Conservation (phyloP, 257 asterid genomes). For the Solanum medicagineum region DNA sequence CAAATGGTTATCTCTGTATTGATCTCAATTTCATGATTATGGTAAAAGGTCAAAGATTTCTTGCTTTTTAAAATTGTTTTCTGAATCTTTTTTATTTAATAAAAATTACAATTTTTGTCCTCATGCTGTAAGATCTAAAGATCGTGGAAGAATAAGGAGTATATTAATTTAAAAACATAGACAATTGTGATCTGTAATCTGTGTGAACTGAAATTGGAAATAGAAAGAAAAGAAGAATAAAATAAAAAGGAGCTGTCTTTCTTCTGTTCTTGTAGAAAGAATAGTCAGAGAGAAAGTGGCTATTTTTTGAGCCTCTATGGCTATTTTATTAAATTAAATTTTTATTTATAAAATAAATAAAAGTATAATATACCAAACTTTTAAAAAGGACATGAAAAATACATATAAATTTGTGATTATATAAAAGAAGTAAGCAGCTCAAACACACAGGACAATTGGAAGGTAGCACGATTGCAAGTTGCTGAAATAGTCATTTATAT, state of each 20-base stretch:
- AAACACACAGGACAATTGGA: no score
- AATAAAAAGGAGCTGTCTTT: not conserved
- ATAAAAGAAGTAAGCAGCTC: not conserved
- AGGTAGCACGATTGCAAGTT: no score
- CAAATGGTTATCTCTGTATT: conserved; percentile 5
- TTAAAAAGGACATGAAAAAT: not conserved
- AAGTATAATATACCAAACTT: not conserved
- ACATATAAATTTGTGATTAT: not conserved
- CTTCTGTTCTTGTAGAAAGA: not conserved
- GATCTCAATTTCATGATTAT: conserved; percentile 3
- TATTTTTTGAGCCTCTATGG: not conserved
- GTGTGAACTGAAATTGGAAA: not conserved
- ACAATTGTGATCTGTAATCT: not conserved
- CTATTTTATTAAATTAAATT: not conserved
- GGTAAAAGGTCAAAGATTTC: not conserved
- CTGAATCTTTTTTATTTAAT: not conserved
- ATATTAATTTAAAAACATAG: not conserved
- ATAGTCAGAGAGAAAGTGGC: not conserved
- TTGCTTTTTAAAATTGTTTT: not conserved
- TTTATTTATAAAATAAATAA: not conserved
- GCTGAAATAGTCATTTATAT: no score
- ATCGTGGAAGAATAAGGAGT: not conserved
- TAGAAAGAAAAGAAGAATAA: not conserved
- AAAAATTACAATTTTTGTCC: not conserved
- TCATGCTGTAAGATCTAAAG: not conserved